Evolutionary conservation across 1,284 basidiomycete species (phyloP), one percentile per base, ranked within the genome.

Genomic region (Rhodotorula sp.): DNA sequence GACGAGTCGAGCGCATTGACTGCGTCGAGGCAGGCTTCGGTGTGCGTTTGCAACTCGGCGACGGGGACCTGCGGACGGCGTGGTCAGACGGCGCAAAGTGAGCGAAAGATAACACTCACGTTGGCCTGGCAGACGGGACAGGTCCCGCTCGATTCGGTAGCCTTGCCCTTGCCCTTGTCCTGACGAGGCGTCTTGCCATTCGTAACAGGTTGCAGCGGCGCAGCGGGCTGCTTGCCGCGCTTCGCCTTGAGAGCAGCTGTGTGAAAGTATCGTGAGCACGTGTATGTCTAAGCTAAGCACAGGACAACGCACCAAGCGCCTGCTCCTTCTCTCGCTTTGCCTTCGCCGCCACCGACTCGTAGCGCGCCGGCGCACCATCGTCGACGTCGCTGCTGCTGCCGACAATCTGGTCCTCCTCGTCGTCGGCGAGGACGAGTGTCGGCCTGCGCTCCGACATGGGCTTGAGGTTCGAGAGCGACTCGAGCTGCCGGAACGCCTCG

Each of bases 281-380:
- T 3, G 16, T 25, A 25, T 7, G n/a, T 25, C 10, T 23, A 49
- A 7, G 23, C 34, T 7, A 19, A 16, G 34, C 0, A 4, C 16
- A 45, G 17, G 27, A 19, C 34, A 25, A 57, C 70, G 48, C 60
- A 66, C 70, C 70, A 9, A 66, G 19, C 2, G 61, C 64, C 58
- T 68, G 67, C 34, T 34, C 44, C 62, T 57, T 55, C 49, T 70
- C 27, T 23, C 72, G 25, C 66, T 73, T 71, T 23, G 45, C 44
- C 61, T 66, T 68, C 7, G 61, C 66, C 13, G 68, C 66, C 0
- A 64, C 61, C 9, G 53, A 42, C 64, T 74, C 72, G 62, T 74
- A 74, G 52, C 49, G 61, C 16, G 41, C 48, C 53, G 42, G 56
- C 27, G 42, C 59, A 41, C 49, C 61, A 19, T 56, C 58, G 13